A percentile compares a stretch with the other conserved stretches of the same genome.
These are phyloP conservation scores for Tuber melanosporum DNA, from an alignment of 495 filamentous ascomycete genomes.

Conservation along the genomic window DNA sequence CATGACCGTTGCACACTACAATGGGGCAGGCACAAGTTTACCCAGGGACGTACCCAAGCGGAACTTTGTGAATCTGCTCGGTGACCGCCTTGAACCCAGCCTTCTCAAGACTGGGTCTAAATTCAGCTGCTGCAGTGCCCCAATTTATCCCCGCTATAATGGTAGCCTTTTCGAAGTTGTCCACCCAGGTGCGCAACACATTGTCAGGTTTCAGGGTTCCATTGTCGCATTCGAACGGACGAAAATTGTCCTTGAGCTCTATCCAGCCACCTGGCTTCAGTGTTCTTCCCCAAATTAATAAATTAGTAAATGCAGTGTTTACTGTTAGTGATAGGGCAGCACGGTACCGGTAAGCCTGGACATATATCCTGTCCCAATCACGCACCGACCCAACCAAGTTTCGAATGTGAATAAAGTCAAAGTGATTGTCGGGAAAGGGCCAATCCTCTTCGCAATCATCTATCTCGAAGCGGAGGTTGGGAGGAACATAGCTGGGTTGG, in stretches of 20 bases:
- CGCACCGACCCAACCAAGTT: slow-evolving; percentile 49
- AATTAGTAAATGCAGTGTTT: neutral
- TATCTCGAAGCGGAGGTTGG: slow-evolving; percentile 49
- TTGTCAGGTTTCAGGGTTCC: slow-evolving; percentile 42
- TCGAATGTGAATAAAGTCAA: slow-evolving; percentile 46
- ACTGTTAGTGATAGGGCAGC: slow-evolving; percentile 4
- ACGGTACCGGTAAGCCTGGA: slow-evolving; percentile 44
- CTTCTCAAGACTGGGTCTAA: slow-evolving; percentile 17
- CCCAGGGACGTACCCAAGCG: slow-evolving; percentile 21
- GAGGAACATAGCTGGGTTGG: slow-evolving; percentile 33
- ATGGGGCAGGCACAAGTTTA: slow-evolving; percentile 20
- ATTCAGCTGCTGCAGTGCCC: slow-evolving; percentile 25
- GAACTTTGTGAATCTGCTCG: slow-evolving; percentile 23
- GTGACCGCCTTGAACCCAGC: slow-evolving; percentile 19
- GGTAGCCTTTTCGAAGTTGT: slow-evolving; percentile 18
- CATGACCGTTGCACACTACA: neutral
- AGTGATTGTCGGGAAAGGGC: slow-evolving; percentile 44
- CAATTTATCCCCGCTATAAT: slow-evolving; percentile 18
- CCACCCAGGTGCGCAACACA: slow-evolving; percentile 21
- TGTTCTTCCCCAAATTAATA: slow-evolving; percentile 29
- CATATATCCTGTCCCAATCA: slow-evolving; percentile 49
- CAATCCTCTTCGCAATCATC: slow-evolving; percentile 49
- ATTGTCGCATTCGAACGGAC: slow-evolving; percentile 48
- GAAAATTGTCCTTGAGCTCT: slow-evolving; percentile 50
- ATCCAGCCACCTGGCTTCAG: slow-evolving; percentile 51